phyloP scores from a whole-genome alignment of 1,284 basidiomycete species.

The Microbotryum silenes-acaulis region DNA sequence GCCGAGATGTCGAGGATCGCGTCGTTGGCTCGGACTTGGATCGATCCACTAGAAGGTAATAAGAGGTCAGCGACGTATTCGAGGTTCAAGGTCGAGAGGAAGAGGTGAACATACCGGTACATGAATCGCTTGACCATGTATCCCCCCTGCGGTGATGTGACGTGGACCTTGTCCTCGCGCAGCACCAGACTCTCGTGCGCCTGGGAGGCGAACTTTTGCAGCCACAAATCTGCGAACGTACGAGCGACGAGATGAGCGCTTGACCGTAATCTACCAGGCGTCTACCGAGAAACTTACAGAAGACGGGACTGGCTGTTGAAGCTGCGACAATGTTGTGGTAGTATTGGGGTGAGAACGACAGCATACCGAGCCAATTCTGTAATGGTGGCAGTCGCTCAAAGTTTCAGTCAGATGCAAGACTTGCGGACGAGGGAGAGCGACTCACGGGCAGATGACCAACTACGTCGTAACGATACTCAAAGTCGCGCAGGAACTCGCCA shows the following conservation, averaged over 20 bases:
- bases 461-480: slow-evolving; percentile 39
- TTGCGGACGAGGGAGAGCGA: neutral
- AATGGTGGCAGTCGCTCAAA: neutral
- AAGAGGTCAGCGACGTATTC: too few species aligned
- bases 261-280: neutral
- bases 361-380: slow-evolving; percentile 39
- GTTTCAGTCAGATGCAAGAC: neutral
- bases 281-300: slow-evolving; percentile 15
- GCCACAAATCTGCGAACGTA: slow-evolving; percentile 23
- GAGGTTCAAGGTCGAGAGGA: slow-evolving; percentile 6
- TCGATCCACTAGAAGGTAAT: neutral
- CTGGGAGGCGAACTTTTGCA: slow-evolving; percentile 38
- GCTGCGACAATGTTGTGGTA: slow-evolving; percentile 42
- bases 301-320: slow-evolving; percentile 32
- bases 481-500: slow-evolving; percentile 39
- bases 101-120: slow-evolving; percentile 39
- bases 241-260: neutral
- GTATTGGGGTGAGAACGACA: slow-evolving; percentile 40
- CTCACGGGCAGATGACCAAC: slow-evolving; percentile 41
- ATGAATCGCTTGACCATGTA: slow-evolving; percentile 43
- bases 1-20: slow-evolving; percentile 14
- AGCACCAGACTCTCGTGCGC: slow-evolving; percentile 40
- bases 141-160: slow-evolving; percentile 38
- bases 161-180: slow-evolving; percentile 41
- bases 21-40: slow-evolving; percentile 12